A percentile compares a stretch with the other conserved stretches of the same genome.
Conservation (phyloP, 2,329 filamentous ascomycete species). For the Microsporum ferrugineum region DNA sequence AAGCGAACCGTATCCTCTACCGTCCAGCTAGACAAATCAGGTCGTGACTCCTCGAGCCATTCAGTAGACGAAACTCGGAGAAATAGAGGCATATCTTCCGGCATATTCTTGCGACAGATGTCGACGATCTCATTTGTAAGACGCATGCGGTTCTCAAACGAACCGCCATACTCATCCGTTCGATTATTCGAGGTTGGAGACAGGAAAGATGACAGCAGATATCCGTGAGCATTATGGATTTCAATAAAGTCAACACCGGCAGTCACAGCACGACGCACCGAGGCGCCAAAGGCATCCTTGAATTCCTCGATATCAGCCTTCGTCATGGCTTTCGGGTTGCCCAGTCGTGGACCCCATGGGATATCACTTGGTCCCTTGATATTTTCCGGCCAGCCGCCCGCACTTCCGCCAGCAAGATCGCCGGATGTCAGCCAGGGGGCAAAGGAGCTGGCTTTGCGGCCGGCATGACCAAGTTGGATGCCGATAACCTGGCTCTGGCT, state of each 20-base stretch:
- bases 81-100: slow-evolving; percentile 58
- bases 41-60: slow-evolving; percentile 54
- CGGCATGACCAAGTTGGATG: slow-evolving; percentile 69
- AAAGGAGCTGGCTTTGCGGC: slow-evolving; percentile 52
- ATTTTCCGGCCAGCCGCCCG: slow-evolving; percentile 45
- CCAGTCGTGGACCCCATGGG: slow-evolving; percentile 40
- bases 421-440: slow-evolving; percentile 52
- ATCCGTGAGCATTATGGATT: slow-evolving; percentile 70
- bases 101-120: slow-evolving; percentile 50
- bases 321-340: slow-evolving; percentile 56
- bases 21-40: slow-evolving; percentile 53
- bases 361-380: slow-evolving; percentile 48
- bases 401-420: slow-evolving; percentile 44
- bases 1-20: slow-evolving; percentile 52
- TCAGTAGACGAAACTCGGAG: slow-evolving; percentile 63
- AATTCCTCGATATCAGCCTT: slow-evolving; percentile 55
- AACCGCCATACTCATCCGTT: slow-evolving; percentile 45
- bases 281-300: slow-evolving; percentile 50
- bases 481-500: slow-evolving; percentile 54
- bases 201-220: slow-evolving; percentile 60
- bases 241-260: slow-evolving; percentile 70
- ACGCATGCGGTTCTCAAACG: slow-evolving; percentile 53
- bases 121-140: slow-evolving; percentile 58
- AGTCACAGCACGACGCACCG: slow-evolving; percentile 49
- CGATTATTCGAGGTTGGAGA: slow-evolving; percentile 59